Evolutionary conservation across 2,329 filamentous ascomycete genomes (phyloP).

Genomic region (Penicillium freii): DNA sequence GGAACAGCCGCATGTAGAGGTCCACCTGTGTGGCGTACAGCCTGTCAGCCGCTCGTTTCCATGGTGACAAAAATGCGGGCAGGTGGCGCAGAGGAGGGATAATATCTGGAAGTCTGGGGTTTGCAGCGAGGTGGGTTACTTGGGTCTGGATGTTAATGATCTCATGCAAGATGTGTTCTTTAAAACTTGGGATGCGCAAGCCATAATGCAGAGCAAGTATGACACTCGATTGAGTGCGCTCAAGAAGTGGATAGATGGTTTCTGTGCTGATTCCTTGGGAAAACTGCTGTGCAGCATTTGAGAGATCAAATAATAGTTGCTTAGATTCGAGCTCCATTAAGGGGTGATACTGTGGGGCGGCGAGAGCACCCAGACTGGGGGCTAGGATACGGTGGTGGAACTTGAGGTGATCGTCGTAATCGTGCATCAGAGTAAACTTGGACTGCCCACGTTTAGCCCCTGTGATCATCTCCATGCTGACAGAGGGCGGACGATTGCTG

Average conservation of each 20-base stretch:
- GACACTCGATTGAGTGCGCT: constrained; percentile 53
- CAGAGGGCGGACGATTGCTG: constrained; percentile 40
- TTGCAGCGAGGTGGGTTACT: constrained; percentile 49
- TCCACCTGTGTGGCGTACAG: constrained; percentile 27
- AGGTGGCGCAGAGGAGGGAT: constrained; percentile 47
- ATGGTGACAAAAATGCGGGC: constrained; percentile 47
- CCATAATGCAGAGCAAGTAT: constrained; percentile 55
- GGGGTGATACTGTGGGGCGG: constrained; percentile 49
- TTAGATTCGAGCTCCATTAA: constrained; percentile 52
- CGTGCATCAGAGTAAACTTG: constrained; percentile 46
- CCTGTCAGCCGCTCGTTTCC: constrained; percentile 38
- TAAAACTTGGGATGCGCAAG: constrained; percentile 44
- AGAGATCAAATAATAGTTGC: constrained; percentile 45
- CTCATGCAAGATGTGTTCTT: constrained; percentile 49
- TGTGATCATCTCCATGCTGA: constrained; percentile 42
- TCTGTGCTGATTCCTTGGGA: constrained; percentile 15
- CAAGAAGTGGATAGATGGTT: constrained; percentile 50
- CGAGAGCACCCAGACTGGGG: constrained; percentile 50
- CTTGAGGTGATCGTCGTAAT: constrained; percentile 52
- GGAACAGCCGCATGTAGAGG: constrained; percentile 27
- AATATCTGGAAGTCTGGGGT: constrained; percentile 49
- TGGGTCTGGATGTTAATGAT: constrained; percentile 49
- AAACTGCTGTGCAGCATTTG: constrained; percentile 22
- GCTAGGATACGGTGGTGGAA: constrained; percentile 47
- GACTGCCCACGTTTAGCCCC: constrained; percentile 20